Evolutionary conservation across 1,284 basidiomycete genomes (phyloP).

Genomic region (Austroboletus rostrupii): DNA sequence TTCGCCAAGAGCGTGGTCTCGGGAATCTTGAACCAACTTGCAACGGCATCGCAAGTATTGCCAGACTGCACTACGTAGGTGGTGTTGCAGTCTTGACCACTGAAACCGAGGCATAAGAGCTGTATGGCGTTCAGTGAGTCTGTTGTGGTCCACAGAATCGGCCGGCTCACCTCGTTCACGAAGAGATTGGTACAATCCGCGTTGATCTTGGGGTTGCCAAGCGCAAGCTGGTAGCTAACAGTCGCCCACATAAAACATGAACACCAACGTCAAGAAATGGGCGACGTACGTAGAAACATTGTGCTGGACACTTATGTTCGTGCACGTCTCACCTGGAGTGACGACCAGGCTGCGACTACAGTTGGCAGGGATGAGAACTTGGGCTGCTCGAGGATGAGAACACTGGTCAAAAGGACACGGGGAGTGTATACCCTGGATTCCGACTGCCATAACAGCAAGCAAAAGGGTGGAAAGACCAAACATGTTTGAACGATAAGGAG

Average conservation of each 20-base stretch:
- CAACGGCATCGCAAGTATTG: not conserved
- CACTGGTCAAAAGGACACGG: not conserved
- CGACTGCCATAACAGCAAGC: not conserved
- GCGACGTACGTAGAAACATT: not conserved
- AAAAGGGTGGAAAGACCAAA: not conserved
- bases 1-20: not conserved
- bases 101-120: slow-evolving; percentile 32
- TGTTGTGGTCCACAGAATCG: not conserved
- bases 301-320: not conserved
- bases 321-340: not conserved
- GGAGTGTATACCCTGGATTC: not conserved
- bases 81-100: not conserved
- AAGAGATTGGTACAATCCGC: not conserved
- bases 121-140: slow-evolving; percentile 2
- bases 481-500: not conserved
- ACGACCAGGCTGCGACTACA: not conserved
- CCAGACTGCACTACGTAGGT: not conserved
- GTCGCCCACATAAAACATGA: not conserved
- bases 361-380: not conserved
- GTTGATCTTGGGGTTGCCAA: not conserved
- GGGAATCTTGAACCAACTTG: not conserved
- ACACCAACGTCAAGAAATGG: not conserved
- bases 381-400: not conserved
- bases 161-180: not conserved
- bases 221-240: not conserved